These are phyloP conservation scores for Helminthosporium solani DNA, from an alignment of 2,329 filamentous ascomycete genomes.

Conservation along the genomic window DNA sequence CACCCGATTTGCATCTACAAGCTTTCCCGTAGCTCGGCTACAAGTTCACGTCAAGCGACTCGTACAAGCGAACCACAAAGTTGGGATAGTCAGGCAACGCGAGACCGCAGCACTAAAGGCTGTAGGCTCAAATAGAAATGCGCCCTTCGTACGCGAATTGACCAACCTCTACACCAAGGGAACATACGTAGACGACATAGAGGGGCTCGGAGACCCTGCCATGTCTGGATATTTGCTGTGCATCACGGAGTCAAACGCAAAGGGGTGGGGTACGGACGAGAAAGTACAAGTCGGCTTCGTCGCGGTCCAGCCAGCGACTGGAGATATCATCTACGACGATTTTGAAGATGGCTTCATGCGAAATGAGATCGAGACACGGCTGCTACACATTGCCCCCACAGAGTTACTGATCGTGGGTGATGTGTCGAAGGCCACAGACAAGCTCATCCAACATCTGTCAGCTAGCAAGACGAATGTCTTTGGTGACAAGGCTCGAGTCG, in stretches of 20 bases:
- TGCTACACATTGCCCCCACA: slow-evolving; percentile 92
- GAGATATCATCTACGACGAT: slow-evolving; percentile 91
- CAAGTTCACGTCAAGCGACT: slow-evolving; percentile 93
- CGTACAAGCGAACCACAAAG: slow-evolving; percentile 89
- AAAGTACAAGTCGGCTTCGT: slow-evolving; percentile 89
- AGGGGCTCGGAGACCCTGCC: slow-evolving; percentile 63
- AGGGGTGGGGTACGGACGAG: slow-evolving; percentile 82
- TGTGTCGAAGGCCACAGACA: slow-evolving; percentile 86
- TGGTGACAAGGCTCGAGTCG: slow-evolving; percentile 84
- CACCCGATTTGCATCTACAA: slow-evolving; percentile 89
- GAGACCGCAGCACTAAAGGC: slow-evolving; percentile 97
- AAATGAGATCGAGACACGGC: slow-evolving; percentile 90
- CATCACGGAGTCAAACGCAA: slow-evolving; percentile 80
- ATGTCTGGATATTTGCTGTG: slow-evolving; percentile 76
- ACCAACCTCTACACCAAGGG: slow-evolving; percentile 98
- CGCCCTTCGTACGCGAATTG: slow-evolving; percentile 87
- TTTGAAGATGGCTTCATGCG: slow-evolving; percentile 99
- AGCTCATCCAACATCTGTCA: slow-evolving; percentile 85
- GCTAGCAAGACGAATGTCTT: slow-evolving; percentile 88
- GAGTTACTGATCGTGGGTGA: slow-evolving; percentile 93
- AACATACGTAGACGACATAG: slow-evolving; percentile 92
- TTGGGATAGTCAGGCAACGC: slow-evolving; percentile 89
- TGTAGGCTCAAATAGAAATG: slow-evolving; percentile 88
- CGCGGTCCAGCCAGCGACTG: slow-evolving; percentile 92
- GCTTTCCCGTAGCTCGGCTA: slow-evolving; percentile 87